phyloP scores from a whole-genome alignment of 768 basidiomycete genomes.

The Pleurotus giganteus region DNA sequence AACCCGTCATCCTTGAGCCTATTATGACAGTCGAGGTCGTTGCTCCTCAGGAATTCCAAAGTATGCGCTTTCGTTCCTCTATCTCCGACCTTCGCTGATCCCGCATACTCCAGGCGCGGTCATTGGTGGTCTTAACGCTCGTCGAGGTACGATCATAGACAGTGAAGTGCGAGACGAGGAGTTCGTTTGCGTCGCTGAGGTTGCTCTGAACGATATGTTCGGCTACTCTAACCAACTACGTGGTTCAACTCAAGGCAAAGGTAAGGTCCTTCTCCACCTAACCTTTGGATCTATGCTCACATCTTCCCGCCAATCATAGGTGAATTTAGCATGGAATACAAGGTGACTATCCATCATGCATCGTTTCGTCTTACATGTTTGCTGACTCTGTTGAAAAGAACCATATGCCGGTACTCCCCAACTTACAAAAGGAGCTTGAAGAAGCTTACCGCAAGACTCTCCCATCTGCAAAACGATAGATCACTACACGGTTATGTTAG shows the following conservation, averaged over 20 bases:
- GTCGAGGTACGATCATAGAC: conserved; percentile 92
- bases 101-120: conserved; percentile 56
- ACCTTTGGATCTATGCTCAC: background rate
- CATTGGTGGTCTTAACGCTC: conserved; percentile 90
- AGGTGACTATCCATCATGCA: conserved; percentile 37
- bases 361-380: conserved; percentile 7
- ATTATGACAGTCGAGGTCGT: conserved; percentile 98
- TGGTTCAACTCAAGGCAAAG: conserved; percentile 96
- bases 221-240: conserved; percentile 92
- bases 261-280: conserved; percentile 18
- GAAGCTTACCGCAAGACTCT: conserved; percentile 83
- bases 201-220: conserved; percentile 98
- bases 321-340: conserved; percentile 79
- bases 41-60: conserved; percentile 95
- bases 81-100: background rate
- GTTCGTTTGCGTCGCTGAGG: conserved; percentile 88
- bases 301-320: conserved; percentile 31
- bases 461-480: conserved; percentile 69
- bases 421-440: conserved; percentile 85
- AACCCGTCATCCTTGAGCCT: conserved; percentile 89
- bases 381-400: conserved; percentile 37
- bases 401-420: conserved; percentile 81
- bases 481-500: background rate
- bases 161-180: conserved; percentile 97
- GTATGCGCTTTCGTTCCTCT: conserved; percentile 32